Evolutionary conservation across 257 asterid genomes (phyloP), one percentile per base, ranked within the genome.

Genomic region (Coffea eugenioides): DNA sequence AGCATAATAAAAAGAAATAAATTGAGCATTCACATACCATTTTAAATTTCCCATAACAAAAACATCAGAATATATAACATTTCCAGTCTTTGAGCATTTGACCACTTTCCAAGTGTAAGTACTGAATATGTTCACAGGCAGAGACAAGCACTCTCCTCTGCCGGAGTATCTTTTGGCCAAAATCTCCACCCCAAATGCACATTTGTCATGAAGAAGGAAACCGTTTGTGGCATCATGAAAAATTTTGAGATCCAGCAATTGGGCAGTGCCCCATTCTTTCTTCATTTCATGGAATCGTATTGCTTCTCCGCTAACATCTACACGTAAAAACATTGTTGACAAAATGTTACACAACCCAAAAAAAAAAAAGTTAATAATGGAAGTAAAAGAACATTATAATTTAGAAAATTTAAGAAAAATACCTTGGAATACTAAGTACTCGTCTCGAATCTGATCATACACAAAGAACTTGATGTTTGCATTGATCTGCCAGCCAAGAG

Each of bases 351-450:
- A 39, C 43, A 2, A 39, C 43, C 43, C n/a, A 51, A 10, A 39
- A 39, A 39, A 39, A 39, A 39, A 39, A 39, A 2, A 39, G 0
- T 39, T 4, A 39, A 39, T 39, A 39, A 39, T 3, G 3, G 4
- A 2, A 2, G 43, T 39, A 0, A 39, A 39, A 39, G 3, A 70
- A 21, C 0, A 3, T 3, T 14, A 15, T 70, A 36, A 23, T 6
- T 6, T 5, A 18, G 12, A 20, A 56, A 56, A 13, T 56, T 56
- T 1, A 56, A 13, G 45, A 15, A 21, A 15, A 12, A 9, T 21
- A 82, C 82, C 78, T 70, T 71, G 74, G 23, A 79, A 14, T 3
- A 46, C 64, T 27, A 70, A 80, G 59, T 79, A 83, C 54, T 79
- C 71, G 76, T 83, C 76, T 4, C 57, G 39, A 2, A 8, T 25